A percentile compares a stretch with the other conserved stretches of the same genome.
Conservation (phyloP, 1,284 basidiomycete species). For the Boletus calvinii region DNA sequence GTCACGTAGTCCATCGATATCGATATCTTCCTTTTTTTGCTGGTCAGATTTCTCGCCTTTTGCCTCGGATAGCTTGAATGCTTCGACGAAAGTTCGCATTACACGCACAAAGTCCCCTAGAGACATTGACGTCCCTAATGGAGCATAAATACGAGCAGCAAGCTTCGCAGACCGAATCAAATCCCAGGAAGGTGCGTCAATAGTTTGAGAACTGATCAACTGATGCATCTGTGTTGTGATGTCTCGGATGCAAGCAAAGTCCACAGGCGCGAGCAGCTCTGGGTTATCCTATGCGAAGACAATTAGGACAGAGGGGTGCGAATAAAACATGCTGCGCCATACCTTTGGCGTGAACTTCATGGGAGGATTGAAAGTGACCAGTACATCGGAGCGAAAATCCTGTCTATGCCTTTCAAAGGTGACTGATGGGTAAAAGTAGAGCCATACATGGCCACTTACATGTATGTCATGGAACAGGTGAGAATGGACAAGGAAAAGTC, state of each 20-base stretch:
- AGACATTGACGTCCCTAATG: constrained; percentile 77
- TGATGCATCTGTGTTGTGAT: constrained; percentile 66
- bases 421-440: background rate
- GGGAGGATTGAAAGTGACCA: constrained; percentile 80
- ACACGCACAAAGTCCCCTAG: constrained; percentile 82
- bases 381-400: constrained; percentile 82
- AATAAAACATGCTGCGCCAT: background rate
- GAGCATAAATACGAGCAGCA: constrained; percentile 77
- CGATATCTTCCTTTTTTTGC: constrained; percentile 31
- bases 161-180: constrained; percentile 72
- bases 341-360: constrained; percentile 67
- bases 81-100: constrained; percentile 68
- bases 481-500: constrained; percentile 71
- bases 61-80: constrained; percentile 54
- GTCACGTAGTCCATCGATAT: constrained; percentile 43
- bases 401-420: constrained; percentile 48
- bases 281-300: constrained; percentile 53
- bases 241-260: constrained; percentile 56
- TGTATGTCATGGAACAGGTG: constrained; percentile 82
- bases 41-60: constrained; percentile 24
- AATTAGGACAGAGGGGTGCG: background rate
- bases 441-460: constrained; percentile 41
- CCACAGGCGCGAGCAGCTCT: constrained; percentile 66
- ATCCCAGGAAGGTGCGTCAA: constrained; percentile 82
- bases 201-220: constrained; percentile 70